Conservation (phyloP, 345 rosid genomes). For the Salix arbutifolia region DNA sequence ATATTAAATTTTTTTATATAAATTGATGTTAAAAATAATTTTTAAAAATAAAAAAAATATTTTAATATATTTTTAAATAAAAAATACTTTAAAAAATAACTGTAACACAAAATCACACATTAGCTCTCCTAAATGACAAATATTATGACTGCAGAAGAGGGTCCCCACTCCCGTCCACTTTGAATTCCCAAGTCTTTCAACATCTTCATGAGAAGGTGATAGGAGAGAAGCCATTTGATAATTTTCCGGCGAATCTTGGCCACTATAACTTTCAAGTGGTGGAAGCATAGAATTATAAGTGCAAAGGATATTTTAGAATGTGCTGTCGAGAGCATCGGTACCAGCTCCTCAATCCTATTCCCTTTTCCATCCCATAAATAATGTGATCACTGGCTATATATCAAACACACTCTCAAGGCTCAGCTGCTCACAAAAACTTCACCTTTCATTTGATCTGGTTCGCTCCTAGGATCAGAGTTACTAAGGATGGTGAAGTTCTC, state of each 20-base stretch:
- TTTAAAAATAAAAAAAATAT: too few species aligned
- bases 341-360: background rate
- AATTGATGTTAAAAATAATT: too few species aligned
- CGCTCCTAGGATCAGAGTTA: background rate
- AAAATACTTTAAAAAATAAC: too few species aligned
- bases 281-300: constrained; percentile 44
- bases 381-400: constrained; percentile 27
- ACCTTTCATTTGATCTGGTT: too few species aligned
- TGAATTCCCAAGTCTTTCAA: constrained; percentile 17
- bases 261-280: constrained; percentile 47
- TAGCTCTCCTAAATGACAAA: too few species aligned
- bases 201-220: constrained; percentile 15
- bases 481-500: constrained; percentile 75
- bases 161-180: constrained; percentile 16
- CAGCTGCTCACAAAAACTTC: background rate
- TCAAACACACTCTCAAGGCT: constrained; percentile 37
- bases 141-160: background rate
- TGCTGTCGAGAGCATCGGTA: constrained; percentile 11
- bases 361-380: constrained; percentile 43
- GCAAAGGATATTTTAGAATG: constrained; percentile 16
- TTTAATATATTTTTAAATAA: too few species aligned
- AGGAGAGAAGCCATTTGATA: constrained; percentile 17
- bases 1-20: too few species aligned
- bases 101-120: too few species aligned
- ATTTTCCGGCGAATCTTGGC: constrained; percentile 39